Evolutionary conservation across 208 protist species (phyloP), one percentile per base, ranked within the genome.

Genomic region (Spongospora subterranea): DNA sequence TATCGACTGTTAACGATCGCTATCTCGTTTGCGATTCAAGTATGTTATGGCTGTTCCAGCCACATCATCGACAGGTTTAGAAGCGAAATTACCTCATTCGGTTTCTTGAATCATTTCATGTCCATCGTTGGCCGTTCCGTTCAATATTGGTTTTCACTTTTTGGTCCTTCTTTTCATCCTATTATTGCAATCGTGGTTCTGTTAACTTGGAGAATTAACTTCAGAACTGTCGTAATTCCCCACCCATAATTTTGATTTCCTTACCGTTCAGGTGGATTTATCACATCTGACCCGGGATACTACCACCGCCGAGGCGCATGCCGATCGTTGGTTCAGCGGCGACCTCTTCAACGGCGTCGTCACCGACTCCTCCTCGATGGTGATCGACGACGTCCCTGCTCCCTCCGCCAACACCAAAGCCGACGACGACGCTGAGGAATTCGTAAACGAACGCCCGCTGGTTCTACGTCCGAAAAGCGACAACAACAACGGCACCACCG

Each of bases 241-340:
- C 54, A 65, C n/a, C n/a, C n/a, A n/a, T n/a, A n/a, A n/a, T n/a
- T n/a, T n/a, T n/a, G n/a, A n/a, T n/a, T n/a, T n/a, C n/a, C n/a
- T n/a, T n/a, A n/a, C n/a, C n/a, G n/a, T n/a, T n/a, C n/a, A n/a
- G 50, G 50, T 60, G 50, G 50, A 60, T 60, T 60, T 60, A 24
- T 6, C 50, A 6, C 50, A 60, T 60, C 24, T 60, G 24, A 60
- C 50, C 24, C 6, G 24, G 24, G 13, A 6, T 6, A 24, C 6
- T 6, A 60, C 6, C 13, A 60, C 6, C 6, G 6, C 50, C 6
- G n/a, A n/a, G n/a, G 50, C 24, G 24, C 50, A 82, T 6, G 71
- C 71, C 17, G 35, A 82, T 40, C 71, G 71, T n/a, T 82, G 71
- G 71, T 82, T 82, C n/a, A 82, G 71, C 40, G 13, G 71, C 17